A percentile compares a stretch with the other conserved stretches of the same genome.
Conservation (phyloP, 306 rosid species). For the Ochetophila trinervis region DNA sequence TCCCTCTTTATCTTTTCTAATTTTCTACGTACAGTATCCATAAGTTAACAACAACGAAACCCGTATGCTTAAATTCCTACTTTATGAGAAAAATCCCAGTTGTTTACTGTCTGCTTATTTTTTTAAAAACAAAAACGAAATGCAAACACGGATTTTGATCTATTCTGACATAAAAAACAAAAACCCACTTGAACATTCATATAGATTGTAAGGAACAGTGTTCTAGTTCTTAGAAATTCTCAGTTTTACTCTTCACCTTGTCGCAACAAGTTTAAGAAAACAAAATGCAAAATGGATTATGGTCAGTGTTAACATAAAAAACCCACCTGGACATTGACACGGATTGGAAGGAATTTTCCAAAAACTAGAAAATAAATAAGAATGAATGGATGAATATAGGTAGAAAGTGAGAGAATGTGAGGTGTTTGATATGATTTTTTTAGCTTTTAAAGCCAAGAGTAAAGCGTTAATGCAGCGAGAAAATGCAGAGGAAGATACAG, state of each 20-base stretch:
- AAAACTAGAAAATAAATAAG: too few relatives aligned
- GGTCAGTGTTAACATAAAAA: too few relatives aligned
- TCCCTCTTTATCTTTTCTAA: conserved; percentile 32
- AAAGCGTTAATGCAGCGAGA: neutral
- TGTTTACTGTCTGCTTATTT: neutral
- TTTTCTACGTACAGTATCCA: conserved; percentile 25
- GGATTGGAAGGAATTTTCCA: too few relatives aligned
- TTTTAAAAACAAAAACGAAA: neutral
- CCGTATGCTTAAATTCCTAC: conserved; percentile 12
- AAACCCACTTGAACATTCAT: conserved; percentile 44
- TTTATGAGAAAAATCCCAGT: neutral
- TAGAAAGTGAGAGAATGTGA: neutral
- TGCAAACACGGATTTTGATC: neutral
- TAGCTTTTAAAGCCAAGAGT: conserved; percentile 12
- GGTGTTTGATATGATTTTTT: neutral
- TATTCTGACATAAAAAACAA: neutral
- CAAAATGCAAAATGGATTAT: too few relatives aligned
- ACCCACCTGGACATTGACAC: too few relatives aligned
- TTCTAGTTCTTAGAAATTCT: neutral
- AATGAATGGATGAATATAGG: neutral
- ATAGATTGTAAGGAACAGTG: conserved; percentile 7
- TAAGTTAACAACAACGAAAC: conserved; percentile 16
- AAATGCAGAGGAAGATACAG: conserved; percentile 5
- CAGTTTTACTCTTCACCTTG: too few relatives aligned
- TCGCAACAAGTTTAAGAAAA: too few relatives aligned